phyloP scores from a whole-genome alignment of 495 filamentous ascomycete species.

The Thermothielavioides terrestris region DNA sequence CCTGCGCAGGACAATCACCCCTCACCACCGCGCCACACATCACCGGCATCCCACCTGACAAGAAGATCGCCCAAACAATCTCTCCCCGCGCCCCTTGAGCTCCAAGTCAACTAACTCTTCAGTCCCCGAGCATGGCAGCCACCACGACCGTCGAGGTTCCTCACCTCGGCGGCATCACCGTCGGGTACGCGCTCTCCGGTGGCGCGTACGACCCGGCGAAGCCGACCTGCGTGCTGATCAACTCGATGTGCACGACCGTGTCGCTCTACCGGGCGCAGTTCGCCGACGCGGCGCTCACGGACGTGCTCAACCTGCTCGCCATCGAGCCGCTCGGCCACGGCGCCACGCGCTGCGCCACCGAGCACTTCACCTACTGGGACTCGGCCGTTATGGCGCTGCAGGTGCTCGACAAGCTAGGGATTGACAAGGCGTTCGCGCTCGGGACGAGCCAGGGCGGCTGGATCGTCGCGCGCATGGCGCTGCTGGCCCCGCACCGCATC shows the following conservation, averaged over 20 bases:
- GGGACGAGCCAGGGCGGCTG: conserved; percentile 59
- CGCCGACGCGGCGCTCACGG: conserved; percentile 34
- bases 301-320: conserved; percentile 42
- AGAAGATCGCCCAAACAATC: too few relatives aligned
- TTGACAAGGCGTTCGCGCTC: conserved; percentile 48
- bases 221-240: conserved; percentile 51
- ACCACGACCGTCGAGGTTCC: conserved; percentile 38
- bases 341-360: conserved; percentile 29
- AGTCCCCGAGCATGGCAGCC: conserved; percentile 24
- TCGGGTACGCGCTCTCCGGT: conserved; percentile 42
- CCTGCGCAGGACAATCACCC: too few relatives aligned
- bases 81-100: too few relatives aligned
- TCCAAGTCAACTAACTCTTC: too few relatives aligned
- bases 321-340: conserved; percentile 52
- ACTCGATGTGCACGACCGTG: conserved; percentile 48
- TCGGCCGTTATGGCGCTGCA: conserved; percentile 41
- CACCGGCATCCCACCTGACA: too few relatives aligned
- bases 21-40: too few relatives aligned
- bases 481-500: conserved; percentile 54
- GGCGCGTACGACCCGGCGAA: conserved; percentile 41
- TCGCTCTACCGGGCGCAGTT: conserved; percentile 47
- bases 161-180: conserved; percentile 48
- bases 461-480: conserved; percentile 51
- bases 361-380: conserved; percentile 51
- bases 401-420: conserved; percentile 41